phyloP scores from a whole-genome alignment of 495 filamentous ascomycete genomes.

The Daldinia vernicosa region DNA sequence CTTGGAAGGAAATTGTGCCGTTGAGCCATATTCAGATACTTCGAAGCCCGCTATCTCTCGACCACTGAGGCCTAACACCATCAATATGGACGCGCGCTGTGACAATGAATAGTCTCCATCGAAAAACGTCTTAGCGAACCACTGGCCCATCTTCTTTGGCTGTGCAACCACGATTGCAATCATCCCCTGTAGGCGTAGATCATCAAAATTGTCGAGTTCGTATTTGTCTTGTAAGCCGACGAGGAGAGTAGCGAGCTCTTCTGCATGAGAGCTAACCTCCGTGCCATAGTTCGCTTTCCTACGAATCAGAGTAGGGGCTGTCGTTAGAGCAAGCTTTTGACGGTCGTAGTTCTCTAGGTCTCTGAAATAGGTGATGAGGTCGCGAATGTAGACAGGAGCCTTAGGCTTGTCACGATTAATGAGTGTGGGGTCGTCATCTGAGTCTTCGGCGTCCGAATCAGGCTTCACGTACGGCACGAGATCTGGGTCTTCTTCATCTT shows the following conservation, averaged over 20 bases:
- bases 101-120: constrained; percentile 88
- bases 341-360: constrained; percentile 86
- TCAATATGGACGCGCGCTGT: constrained; percentile 82
- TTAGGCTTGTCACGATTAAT: constrained; percentile 82
- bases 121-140: constrained; percentile 87
- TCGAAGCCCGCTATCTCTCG: constrained; percentile 87
- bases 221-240: constrained; percentile 84
- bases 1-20: constrained; percentile 74
- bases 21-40: constrained; percentile 62
- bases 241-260: constrained; percentile 79
- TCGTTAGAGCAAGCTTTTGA: constrained; percentile 79
- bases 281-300: constrained; percentile 88
- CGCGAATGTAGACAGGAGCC: constrained; percentile 90
- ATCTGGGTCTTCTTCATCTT: constrained; percentile 74
- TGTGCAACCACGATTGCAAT: constrained; percentile 81
- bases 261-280: constrained; percentile 83
- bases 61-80: constrained; percentile 82
- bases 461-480: constrained; percentile 87
- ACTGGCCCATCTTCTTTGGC: constrained; percentile 79
- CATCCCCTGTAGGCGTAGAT: constrained; percentile 81
- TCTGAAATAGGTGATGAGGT: constrained; percentile 79
- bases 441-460: constrained; percentile 90
- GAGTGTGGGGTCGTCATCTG: constrained; percentile 89
- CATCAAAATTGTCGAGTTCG: constrained; percentile 76
- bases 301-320: constrained; percentile 81